Evolutionary conservation across 2,329 filamentous ascomycete genomes (phyloP), one percentile per base, ranked within the genome.

Genomic region (Colletotrichum tamarilloi): DNA sequence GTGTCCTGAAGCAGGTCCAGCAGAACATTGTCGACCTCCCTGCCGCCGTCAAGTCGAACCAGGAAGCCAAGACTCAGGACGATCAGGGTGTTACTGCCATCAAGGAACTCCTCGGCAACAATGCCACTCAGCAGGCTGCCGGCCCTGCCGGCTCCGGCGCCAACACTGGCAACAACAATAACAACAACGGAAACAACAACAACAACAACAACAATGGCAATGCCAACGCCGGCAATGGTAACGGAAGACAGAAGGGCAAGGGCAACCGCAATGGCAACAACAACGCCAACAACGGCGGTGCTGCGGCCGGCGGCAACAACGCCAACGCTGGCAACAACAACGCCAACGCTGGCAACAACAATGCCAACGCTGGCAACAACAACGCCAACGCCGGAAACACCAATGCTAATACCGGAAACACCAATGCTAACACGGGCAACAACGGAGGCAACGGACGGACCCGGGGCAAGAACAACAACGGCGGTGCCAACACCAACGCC

Each of bases 11-110:
- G 1, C 88, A 92, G 80, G 84, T 91, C n/a, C 78, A 82, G 52
- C 78, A 85, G 75, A 87, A 92, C 81, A 79, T 87, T 67, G 79
- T 83, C 46, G 88, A 91, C 76, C 84, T 92, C 3, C 78, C 81
- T 0, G 77, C 75, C 7, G 76, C 81, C 1, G 77, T 87, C 8
- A 75, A 80, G 1, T 86, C 85, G 2, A 87, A 87, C 75, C 77
- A 83, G 30, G 84, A 84, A 35, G 84, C 82, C 24, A 66, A 76
- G 2, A 75, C 78, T 0, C 77, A 75, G 60, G 79, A 76, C 2
- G 70, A 71, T 7, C 80, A 82, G 77, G 81, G 82, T 69, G 74
- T 77, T 4, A 83, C 84, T 5, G 84, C 83, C 14, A 84, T 85
- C 59, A 81, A 84, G 76, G 81, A 81, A 71, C 78, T 84, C 59